Percentiles rank a stretch among this genome's conserved stretches.
Evolutionary conservation across 805 yeast genomes (phyloP).

Genomic region (Saitoella complicata): DNA sequence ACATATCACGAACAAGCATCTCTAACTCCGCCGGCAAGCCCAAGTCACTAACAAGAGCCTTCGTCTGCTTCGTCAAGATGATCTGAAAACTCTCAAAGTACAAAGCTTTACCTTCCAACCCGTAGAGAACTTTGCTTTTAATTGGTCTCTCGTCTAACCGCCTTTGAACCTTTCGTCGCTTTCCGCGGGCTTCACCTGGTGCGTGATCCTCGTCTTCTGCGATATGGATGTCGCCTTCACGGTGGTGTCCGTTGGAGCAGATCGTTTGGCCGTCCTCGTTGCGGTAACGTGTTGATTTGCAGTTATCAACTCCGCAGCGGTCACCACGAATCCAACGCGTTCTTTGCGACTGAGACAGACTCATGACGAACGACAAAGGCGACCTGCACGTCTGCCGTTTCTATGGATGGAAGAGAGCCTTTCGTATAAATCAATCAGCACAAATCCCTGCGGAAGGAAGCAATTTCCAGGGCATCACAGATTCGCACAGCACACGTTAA

Average conservation of each 20-base stretch:
- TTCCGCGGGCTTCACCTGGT: constrained; percentile 29
- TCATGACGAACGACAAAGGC: too few relatives aligned
- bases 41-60: constrained; percentile 22
- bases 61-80: constrained; percentile 33
- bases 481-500: too few relatives aligned
- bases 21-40: constrained; percentile 12
- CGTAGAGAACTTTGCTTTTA: constrained; percentile 24
- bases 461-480: too few relatives aligned
- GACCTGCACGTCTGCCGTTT: too few relatives aligned
- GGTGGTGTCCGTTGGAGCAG: constrained; percentile 85
- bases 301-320: constrained; percentile 76
- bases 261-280: constrained; percentile 58
- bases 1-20: constrained; percentile 10
- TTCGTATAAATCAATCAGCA: too few relatives aligned
- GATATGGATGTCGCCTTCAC: constrained; percentile 58
- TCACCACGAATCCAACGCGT: too few relatives aligned
- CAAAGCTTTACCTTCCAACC: constrained; percentile 29
- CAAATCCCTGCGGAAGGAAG: too few relatives aligned
- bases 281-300: constrained; percentile 61
- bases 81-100: constrained; percentile 33
- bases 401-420: too few relatives aligned
- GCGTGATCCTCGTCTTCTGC: constrained; percentile 62
- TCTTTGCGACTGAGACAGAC: too few relatives aligned
- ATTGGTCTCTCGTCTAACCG: constrained; percentile 18
- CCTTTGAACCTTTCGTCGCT: constrained; percentile 24